Evolutionary conservation across 2,329 filamentous ascomycete genomes (phyloP), one percentile per base, ranked within the genome.

Genomic region (Xylaria sp.): DNA sequence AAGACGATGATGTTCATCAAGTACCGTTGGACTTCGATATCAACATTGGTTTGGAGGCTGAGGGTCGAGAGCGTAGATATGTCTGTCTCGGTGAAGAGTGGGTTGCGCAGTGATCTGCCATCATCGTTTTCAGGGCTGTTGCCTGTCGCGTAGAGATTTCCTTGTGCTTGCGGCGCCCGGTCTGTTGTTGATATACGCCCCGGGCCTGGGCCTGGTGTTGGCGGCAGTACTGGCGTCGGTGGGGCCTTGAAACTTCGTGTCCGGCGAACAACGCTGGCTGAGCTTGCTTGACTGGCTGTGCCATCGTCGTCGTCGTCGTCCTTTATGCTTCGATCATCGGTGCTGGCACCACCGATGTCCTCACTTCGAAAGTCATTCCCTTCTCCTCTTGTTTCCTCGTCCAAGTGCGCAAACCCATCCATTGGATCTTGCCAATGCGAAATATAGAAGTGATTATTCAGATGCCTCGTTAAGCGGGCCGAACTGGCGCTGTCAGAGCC

Each of bases 1-100:
- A 96, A 97, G 3, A 93, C 86, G 52, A 94, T 80, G 37, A 98
- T 86, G 76, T 98, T 94, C 81, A 94, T 89, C 60, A 94, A 84
- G 75, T 98, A 98, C 43, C 91, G 87, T 60, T 86, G 81, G 2
- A 97, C 85, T 67, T 97, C 93, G 19, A 93, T 84, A 60, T 88
- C 90, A 25, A 93, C 80, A 40, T 82, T 84, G 13, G 90, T 86
- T 2, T 82, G 72, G 2, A 83, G 78, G 56, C 85, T 84, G 2
- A 86, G 80, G n/a, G 81, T 78, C 3, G 85, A 82, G 2, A 96
- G 79, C 4, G 79, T 77, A 13, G 83, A 80, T 35, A 96, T 83
- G 40, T 86, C 83, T 23, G 69, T 44, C 70, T 83, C 68, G 9
- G 68, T 70, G 60, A 76, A 59, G 62, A 10, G 66, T 29, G 2